Percentiles rank a stretch among this genome's conserved stretches.
phyloP scores from a whole-genome alignment of 1,284 basidiomycete species.

The Puccinia sorghi region DNA sequence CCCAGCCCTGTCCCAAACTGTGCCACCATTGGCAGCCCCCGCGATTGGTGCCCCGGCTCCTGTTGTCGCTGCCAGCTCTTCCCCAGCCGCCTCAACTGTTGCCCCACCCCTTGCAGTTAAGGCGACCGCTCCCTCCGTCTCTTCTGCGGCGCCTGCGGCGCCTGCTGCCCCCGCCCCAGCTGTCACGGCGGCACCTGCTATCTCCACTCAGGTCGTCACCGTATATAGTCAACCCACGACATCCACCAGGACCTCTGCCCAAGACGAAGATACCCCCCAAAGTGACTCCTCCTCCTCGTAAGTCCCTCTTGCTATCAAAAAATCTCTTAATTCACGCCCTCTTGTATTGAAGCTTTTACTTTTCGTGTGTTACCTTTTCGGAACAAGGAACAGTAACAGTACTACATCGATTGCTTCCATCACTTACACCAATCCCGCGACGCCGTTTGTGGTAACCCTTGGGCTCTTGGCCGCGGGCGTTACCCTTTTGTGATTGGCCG shows the following conservation, averaged over 20 bases:
- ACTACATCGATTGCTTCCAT: conserved; percentile 1
- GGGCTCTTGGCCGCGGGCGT: background rate
- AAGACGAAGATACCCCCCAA: too few species aligned
- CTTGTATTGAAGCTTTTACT: background rate
- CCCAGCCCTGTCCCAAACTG: background rate
- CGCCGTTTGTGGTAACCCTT: background rate
- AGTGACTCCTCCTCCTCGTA: too few species aligned
- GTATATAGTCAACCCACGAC: too few species aligned
- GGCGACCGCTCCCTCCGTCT: background rate
- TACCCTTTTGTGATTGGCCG: background rate
- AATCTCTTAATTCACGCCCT: background rate
- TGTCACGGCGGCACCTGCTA: background rate
- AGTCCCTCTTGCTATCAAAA: background rate
- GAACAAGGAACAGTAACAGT: background rate
- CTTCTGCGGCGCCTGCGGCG: too few species aligned
- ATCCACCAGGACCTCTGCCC: too few species aligned
- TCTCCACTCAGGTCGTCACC: background rate
- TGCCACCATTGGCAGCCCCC: background rate
- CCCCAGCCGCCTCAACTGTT: background rate
- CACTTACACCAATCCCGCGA: background rate
- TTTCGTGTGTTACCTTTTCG: background rate
- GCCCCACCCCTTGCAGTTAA: background rate
- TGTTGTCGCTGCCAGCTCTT: background rate
- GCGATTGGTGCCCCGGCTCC: background rate
- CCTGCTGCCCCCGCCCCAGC: background rate